Conservation (phyloP, 1,284 basidiomycete genomes). For the Gymnopus androsaceus region DNA sequence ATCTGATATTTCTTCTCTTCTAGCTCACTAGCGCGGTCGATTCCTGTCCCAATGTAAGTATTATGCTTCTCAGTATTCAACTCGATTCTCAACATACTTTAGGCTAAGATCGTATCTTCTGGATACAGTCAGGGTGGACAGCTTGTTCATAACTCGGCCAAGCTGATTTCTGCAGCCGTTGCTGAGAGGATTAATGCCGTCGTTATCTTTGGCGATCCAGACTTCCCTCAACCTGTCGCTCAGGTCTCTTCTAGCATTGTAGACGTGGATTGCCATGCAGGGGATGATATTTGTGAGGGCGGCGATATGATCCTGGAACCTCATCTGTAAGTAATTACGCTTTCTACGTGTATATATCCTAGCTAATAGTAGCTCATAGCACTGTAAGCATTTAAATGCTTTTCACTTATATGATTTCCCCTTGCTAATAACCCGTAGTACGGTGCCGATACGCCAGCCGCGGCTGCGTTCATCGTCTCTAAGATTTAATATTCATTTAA, state of each 20-base stretch:
- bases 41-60: conserved; percentile 19
- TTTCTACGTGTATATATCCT: not conserved
- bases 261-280: conserved; percentile 15
- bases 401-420: no score
- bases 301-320: conserved; percentile 6
- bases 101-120: conserved; percentile 17
- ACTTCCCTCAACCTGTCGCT: conserved; percentile 12
- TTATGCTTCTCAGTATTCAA: not conserved
- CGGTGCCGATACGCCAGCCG: conserved; percentile 3
- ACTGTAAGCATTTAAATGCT: no score
- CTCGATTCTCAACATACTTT: not conserved
- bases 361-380: not conserved
- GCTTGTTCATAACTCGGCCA: conserved; percentile 23
- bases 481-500: conserved; percentile 6
- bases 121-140: conserved; percentile 25
- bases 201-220: conserved; percentile 24
- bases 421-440: no score
- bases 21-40: conserved; percentile 18
- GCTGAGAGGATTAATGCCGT: conserved; percentile 11
- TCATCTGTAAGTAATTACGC: conserved; percentile 10
- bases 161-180: conserved; percentile 12
- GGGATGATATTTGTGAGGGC: conserved; percentile 17
- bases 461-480: conserved; percentile 14
- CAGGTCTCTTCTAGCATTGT: conserved; percentile 5
- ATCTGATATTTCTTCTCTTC: no score